Conservation (phyloP, 164 flowering plant species). For the Liriodendron chinense region DNA sequence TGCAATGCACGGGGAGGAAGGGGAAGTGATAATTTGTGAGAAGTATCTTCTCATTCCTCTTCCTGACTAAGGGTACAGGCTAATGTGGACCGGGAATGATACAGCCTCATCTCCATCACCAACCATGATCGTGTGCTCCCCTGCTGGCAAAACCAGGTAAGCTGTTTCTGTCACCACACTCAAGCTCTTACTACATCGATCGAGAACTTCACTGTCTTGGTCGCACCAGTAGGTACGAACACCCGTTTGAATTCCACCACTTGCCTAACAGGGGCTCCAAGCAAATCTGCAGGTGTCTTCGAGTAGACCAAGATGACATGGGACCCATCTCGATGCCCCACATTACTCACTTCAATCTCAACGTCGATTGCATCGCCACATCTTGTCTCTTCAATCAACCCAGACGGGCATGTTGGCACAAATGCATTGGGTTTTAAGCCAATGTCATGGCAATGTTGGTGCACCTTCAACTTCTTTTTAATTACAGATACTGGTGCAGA, state of each 20-base stretch:
- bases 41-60: too few relatives aligned
- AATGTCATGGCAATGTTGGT: slow-evolving; percentile 11
- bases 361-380: slow-evolving; percentile 9
- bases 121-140: slow-evolving; percentile 13
- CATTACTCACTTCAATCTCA: slow-evolving; percentile 14
- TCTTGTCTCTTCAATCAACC: slow-evolving; percentile 5
- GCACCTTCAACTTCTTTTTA: not conserved
- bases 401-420: slow-evolving; percentile 8
- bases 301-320: slow-evolving; percentile 18
- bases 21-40: too few relatives aligned
- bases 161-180: slow-evolving; percentile 12
- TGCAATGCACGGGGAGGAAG: too few relatives aligned
- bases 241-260: slow-evolving; percentile 19
- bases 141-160: slow-evolving; percentile 16
- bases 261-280: not conserved
- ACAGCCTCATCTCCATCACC: slow-evolving; percentile 12
- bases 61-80: not conserved
- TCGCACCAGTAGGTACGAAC: not conserved
- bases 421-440: not conserved
- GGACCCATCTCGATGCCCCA: not conserved
- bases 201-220: slow-evolving; percentile 11
- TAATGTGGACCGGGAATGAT: slow-evolving; percentile 10
- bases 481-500: slow-evolving; percentile 9
- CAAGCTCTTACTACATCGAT: slow-evolving; percentile 19
- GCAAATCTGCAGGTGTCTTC: slow-evolving; percentile 7